A percentile compares a stretch with the other conserved stretches of the same genome.
phyloP scores from a whole-genome alignment of 768 basidiomycete species.

The Hypsizygus marmoreus region DNA sequence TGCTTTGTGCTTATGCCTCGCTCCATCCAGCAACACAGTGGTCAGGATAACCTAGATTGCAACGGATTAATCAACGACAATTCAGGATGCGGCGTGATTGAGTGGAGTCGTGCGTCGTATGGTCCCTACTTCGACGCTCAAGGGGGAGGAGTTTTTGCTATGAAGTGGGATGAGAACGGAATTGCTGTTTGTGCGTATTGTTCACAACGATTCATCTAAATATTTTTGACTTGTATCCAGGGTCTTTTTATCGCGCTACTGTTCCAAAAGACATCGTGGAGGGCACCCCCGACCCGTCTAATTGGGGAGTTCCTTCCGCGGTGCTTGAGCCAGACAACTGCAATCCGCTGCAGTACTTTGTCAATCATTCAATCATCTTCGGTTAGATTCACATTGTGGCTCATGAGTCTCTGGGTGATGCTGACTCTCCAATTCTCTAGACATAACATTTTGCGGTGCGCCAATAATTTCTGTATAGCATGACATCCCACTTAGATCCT shows the following conservation, averaged over 20 bases:
- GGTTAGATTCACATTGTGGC: constrained; percentile 44
- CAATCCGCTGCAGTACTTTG: constrained; percentile 58
- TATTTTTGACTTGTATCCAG: constrained; percentile 34
- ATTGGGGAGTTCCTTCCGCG: constrained; percentile 73
- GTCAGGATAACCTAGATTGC: constrained; percentile 54
- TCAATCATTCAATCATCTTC: constrained; percentile 74
- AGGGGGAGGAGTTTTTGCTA: constrained; percentile 84
- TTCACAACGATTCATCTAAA: not conserved
- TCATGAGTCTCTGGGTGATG: constrained; percentile 25
- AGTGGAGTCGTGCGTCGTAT: constrained; percentile 82
- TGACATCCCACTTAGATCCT: not conserved
- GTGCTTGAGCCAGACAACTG: constrained; percentile 54
- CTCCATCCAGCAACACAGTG: constrained; percentile 43
- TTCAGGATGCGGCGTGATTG: constrained; percentile 76
- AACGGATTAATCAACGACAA: constrained; percentile 54
- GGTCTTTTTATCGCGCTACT: constrained; percentile 82
- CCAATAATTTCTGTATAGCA: constrained; percentile 4
- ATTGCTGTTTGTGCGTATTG: constrained; percentile 72
- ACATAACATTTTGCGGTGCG: constrained; percentile 83
- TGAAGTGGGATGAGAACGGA: constrained; percentile 83
- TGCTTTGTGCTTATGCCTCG: not conserved
- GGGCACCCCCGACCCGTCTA: constrained; percentile 63
- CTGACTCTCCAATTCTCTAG: constrained; percentile 34
- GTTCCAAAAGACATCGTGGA: constrained; percentile 66
- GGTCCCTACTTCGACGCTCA: constrained; percentile 79